A percentile compares a stretch with the other conserved stretches of the same genome.
phyloP scores from a whole-genome alignment of 345 rosid species.

The Aquilaria yunnanensis region DNA sequence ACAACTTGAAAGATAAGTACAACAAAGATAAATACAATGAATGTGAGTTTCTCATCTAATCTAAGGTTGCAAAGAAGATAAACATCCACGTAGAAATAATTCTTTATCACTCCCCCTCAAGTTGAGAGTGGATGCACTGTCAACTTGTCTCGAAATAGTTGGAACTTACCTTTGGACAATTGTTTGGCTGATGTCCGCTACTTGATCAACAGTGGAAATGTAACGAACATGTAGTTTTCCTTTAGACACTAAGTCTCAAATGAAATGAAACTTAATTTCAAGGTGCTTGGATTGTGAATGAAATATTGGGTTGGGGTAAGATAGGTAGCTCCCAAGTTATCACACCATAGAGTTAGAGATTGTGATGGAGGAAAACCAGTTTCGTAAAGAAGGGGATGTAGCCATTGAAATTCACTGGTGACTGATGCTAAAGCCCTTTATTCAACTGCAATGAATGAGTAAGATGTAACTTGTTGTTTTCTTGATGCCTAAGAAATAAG shows the following conservation, averaged over 20 bases:
- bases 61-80: no score
- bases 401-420: not conserved
- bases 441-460: not conserved
- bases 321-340: not conserved
- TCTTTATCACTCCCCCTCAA: not conserved
- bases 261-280: not conserved
- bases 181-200: not conserved
- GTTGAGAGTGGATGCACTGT: not conserved
- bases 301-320: not conserved
- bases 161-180: not conserved
- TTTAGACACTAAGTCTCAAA: not conserved
- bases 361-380: not conserved
- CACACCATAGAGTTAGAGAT: not conserved
- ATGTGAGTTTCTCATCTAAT: no score
- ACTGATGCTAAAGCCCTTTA: not conserved
- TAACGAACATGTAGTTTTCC: not conserved
- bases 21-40: no score
- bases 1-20: no score
- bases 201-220: not conserved
- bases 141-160: not conserved
- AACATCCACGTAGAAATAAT: no score
- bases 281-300: not conserved
- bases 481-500: not conserved
- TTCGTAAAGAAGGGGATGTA: not conserved
- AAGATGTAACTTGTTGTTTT: not conserved